Evolutionary conservation across 805 yeast genomes (phyloP).

Genomic region (Ogataea polymorpha): DNA sequence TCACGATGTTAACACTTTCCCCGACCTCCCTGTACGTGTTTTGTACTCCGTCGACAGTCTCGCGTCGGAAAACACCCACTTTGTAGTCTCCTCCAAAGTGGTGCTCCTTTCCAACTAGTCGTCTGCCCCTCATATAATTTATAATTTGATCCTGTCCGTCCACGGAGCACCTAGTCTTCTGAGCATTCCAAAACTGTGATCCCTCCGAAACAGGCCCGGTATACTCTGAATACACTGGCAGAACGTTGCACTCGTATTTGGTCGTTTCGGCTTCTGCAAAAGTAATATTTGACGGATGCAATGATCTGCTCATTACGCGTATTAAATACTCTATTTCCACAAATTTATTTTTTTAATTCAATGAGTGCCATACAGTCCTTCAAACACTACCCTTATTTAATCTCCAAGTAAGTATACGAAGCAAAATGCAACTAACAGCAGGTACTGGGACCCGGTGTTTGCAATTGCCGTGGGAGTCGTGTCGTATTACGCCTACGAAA

Average conservation of each 20-base stretch:
- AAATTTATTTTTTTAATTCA: neutral
- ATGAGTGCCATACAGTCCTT: constrained; percentile 10
- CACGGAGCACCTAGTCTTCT: neutral
- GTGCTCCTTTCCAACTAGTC: constrained; percentile 18
- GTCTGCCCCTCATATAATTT: constrained; percentile 23
- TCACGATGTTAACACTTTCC: constrained; percentile 11
- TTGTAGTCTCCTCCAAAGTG: neutral
- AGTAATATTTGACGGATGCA: constrained; percentile 5
- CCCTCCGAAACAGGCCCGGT: constrained; percentile 11
- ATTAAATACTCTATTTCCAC: neutral
- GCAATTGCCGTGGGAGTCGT: constrained; percentile 60
- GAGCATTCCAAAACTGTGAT: constrained; percentile 12
- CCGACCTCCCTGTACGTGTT: constrained; percentile 10
- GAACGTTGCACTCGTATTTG: constrained; percentile 19
- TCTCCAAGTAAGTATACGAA: constrained; percentile 10
- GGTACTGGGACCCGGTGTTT: constrained; percentile 61
- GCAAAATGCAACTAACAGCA: constrained; percentile 13
- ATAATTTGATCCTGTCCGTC: constrained; percentile 5
- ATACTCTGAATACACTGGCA: constrained; percentile 18
- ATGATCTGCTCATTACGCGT: constrained; percentile 10
- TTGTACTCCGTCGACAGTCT: constrained; percentile 4
- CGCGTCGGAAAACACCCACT: constrained; percentile 5
- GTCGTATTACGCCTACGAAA: constrained; percentile 64
- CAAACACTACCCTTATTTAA: constrained; percentile 14
- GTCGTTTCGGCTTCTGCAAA: neutral